Evolutionary conservation across 2,329 filamentous ascomycete species (phyloP).

Genomic region (Curvularia sp.): DNA sequence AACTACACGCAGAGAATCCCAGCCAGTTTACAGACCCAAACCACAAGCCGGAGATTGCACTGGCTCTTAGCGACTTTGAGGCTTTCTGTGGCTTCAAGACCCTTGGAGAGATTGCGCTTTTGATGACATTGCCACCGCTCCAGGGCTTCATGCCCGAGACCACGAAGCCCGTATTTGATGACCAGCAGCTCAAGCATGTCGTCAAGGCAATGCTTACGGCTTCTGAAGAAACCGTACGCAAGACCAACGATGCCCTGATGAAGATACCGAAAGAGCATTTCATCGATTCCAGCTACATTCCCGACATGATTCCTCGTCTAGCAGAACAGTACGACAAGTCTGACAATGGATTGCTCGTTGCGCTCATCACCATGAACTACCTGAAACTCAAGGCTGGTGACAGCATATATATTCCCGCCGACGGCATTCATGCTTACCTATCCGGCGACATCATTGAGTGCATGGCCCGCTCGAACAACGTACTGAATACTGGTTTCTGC

Average conservation of each 20-base stretch:
- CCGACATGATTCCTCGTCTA: constrained; percentile 69
- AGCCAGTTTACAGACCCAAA: constrained; percentile 73
- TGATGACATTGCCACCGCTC: constrained; percentile 65
- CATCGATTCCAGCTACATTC: constrained; percentile 64
- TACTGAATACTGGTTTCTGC: constrained; percentile 78
- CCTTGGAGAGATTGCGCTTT: constrained; percentile 63
- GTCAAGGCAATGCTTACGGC: constrained; percentile 64
- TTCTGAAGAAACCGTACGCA: constrained; percentile 60
- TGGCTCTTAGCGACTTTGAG: constrained; percentile 75
- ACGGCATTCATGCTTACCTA: constrained; percentile 77
- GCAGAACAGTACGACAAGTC: constrained; percentile 67
- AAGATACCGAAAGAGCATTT: constrained; percentile 59
- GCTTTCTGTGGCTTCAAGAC: constrained; percentile 79
- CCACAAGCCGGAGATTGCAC: constrained; percentile 81
- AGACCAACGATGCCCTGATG: constrained; percentile 62
- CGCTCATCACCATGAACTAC: constrained; percentile 77
- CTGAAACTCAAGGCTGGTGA: constrained; percentile 70
- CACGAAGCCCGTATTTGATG: constrained; percentile 58
- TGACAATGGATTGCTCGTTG: constrained; percentile 74
- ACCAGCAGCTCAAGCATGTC: constrained; percentile 65
- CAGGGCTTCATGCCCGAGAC: constrained; percentile 60
- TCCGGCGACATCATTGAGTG: constrained; percentile 78
- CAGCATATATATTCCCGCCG: constrained; percentile 73
- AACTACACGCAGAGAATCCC: constrained; percentile 70
- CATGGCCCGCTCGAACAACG: constrained; percentile 78